Percentiles rank a stretch among this genome's conserved stretches.
These are phyloP conservation scores for Glaciozyma martinii DNA, from an alignment of 768 basidiomycete species.

Conservation along the genomic window DNA sequence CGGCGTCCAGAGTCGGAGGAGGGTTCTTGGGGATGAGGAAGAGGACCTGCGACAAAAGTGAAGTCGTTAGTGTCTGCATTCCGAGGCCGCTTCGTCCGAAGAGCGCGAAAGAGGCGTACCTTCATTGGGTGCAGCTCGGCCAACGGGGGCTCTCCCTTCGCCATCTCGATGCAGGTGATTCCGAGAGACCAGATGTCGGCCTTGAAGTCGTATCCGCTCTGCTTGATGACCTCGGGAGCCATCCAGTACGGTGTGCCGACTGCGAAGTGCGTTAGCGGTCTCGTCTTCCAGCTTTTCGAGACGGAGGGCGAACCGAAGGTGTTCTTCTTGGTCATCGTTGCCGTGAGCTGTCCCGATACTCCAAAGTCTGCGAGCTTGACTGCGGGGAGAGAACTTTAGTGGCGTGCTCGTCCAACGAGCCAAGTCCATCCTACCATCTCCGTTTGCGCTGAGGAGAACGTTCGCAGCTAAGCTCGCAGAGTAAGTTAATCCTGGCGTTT, in stretches of 20 bases:
- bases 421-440: slow-evolving; percentile 47
- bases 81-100: too few relatives aligned
- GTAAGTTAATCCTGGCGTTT: neutral
- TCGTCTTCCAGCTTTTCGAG: neutral
- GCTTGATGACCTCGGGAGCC: slow-evolving; percentile 99
- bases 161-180: slow-evolving; percentile 93
- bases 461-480: slow-evolving; percentile 63
- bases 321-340: slow-evolving; percentile 90
- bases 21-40: slow-evolving; percentile 98
- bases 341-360: slow-evolving; percentile 92
- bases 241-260: slow-evolving; percentile 85
- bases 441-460: slow-evolving; percentile 79
- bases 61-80: too few relatives aligned
- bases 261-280: neutral
- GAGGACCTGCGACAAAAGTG: slow-evolving; percentile 76
- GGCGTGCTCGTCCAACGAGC: neutral
- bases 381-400: slow-evolving; percentile 7
- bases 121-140: slow-evolving; percentile 99
- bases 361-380: slow-evolving; percentile 99
- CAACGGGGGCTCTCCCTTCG: slow-evolving; percentile 95
- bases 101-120: too few relatives aligned
- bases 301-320: slow-evolving; percentile 68
- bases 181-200: slow-evolving; percentile 99
- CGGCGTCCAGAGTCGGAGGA: slow-evolving; percentile 78
- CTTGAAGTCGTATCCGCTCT: slow-evolving; percentile 97